These are phyloP conservation scores for Leucaena leucocephala DNA, from an alignment of 306 rosid species.

Conservation along the genomic window DNA sequence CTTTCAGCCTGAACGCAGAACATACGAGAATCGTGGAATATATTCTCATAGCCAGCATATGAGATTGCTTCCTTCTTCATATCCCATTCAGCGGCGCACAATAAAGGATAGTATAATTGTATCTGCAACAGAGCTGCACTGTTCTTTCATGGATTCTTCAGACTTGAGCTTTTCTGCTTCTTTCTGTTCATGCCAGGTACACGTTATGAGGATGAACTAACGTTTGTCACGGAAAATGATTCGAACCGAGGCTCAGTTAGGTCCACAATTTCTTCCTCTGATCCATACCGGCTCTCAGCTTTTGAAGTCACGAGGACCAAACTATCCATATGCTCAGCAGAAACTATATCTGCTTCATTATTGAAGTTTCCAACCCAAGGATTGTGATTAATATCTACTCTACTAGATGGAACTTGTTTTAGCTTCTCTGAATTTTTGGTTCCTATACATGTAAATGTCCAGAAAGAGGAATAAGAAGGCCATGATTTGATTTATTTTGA, in stretches of 20 bases:
- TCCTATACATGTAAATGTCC: slow-evolving; percentile 42
- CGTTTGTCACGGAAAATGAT: slow-evolving; percentile 63
- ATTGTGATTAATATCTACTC: slow-evolving; percentile 46
- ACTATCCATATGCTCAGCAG: slow-evolving; percentile 55
- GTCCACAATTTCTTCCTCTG: slow-evolving; percentile 75
- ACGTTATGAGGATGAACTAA: slow-evolving; percentile 37
- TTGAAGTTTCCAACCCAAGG: slow-evolving; percentile 38
- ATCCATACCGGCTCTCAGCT: slow-evolving; percentile 52
- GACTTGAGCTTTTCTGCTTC: slow-evolving; percentile 2
- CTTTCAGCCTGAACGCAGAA: neutral
- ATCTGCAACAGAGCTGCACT: slow-evolving; percentile 13
- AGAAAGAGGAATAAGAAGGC: slow-evolving; percentile 32
- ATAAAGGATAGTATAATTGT: neutral
- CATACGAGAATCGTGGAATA: slow-evolving; percentile 12
- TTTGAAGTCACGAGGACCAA: slow-evolving; percentile 56
- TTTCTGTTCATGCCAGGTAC: slow-evolving; percentile 15
- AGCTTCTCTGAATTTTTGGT: slow-evolving; percentile 49
- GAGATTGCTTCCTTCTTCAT: slow-evolving; percentile 31
- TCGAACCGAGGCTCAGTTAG: slow-evolving; percentile 84
- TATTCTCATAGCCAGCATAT: neutral
- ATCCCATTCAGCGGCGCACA: slow-evolving; percentile 24
- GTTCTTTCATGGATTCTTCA: slow-evolving; percentile 5
- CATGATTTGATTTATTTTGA: slow-evolving; percentile 35
- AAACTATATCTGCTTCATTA: slow-evolving; percentile 44
- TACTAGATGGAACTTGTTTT: slow-evolving; percentile 52